phyloP scores from a whole-genome alignment of 768 basidiomycete species.

The Dendrothele bispora region DNA sequence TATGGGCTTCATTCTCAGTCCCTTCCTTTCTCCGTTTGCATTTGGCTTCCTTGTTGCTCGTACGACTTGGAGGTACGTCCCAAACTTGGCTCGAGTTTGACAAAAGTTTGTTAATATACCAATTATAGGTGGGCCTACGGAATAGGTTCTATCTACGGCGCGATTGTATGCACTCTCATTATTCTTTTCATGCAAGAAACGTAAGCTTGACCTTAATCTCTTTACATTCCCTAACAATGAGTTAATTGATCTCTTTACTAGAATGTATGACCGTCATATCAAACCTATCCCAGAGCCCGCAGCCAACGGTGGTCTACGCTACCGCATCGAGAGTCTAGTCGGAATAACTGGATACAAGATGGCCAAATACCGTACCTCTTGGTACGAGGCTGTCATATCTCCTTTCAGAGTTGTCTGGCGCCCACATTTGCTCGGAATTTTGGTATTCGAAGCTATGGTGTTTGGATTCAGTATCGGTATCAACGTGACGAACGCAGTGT shows the following conservation, averaged over 20 bases:
- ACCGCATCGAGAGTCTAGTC: slow-evolving; percentile 58
- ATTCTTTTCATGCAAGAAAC: slow-evolving; percentile 66
- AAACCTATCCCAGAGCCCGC: slow-evolving; percentile 46
- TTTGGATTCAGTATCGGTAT: slow-evolving; percentile 46
- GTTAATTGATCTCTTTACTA: slow-evolving; percentile 17
- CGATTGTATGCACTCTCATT: slow-evolving; percentile 55
- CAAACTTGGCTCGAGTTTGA: no score
- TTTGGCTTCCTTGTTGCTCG: slow-evolving; percentile 69
- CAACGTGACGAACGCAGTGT: slow-evolving; percentile 56
- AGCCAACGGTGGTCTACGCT: slow-evolving; percentile 38
- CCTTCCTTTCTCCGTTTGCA: slow-evolving; percentile 62
- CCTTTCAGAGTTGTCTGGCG: slow-evolving; percentile 59
- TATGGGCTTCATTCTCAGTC: slow-evolving; percentile 69
- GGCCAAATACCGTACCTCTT: slow-evolving; percentile 54
- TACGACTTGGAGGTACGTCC: slow-evolving; percentile 56
- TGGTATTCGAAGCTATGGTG: slow-evolving; percentile 53
- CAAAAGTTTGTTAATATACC: no score
- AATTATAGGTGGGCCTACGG: slow-evolving; percentile 74
- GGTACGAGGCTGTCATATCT: slow-evolving; percentile 43
- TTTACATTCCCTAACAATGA: slow-evolving; percentile 1
- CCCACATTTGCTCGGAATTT: slow-evolving; percentile 54
- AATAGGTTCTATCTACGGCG: slow-evolving; percentile 59
- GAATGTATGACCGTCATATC: slow-evolving; percentile 62
- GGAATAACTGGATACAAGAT: slow-evolving; percentile 62
- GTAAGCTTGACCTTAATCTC: slow-evolving; percentile 41